These are phyloP conservation scores for Apiospora pterosperma DNA, from an alignment of 2,329 filamentous ascomycete species.

Conservation along the genomic window DNA sequence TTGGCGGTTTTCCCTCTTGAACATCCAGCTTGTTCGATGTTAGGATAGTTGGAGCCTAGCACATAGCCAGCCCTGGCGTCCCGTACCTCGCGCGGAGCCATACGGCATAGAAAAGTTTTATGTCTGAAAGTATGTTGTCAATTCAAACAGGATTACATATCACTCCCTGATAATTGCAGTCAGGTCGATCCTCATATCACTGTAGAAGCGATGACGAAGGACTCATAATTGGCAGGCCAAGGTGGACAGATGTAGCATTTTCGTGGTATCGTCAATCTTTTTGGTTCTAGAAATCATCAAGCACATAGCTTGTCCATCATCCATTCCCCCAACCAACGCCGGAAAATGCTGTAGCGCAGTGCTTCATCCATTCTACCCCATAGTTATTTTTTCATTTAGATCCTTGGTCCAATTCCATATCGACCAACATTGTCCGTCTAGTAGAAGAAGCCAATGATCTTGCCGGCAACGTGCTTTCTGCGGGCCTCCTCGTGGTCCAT, in stretches of 20 bases:
- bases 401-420: constrained; percentile 9
- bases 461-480: constrained; percentile 98
- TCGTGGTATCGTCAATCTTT: constrained; percentile 6
- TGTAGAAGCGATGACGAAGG: not conserved
- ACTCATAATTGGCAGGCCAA: not conserved
- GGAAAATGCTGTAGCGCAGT: constrained; percentile 22
- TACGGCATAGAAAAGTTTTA: too few relatives aligned
- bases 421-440: constrained; percentile 43
- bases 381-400: constrained; percentile 12
- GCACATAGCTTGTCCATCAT: constrained; percentile 17
- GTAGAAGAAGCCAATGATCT: constrained; percentile 99
- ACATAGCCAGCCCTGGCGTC: too few relatives aligned
- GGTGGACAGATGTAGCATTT: constrained; percentile 2
- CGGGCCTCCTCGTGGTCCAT: constrained; percentile 99
- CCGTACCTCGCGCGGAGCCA: too few relatives aligned
- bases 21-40: not conserved
- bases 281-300: constrained; percentile 3
- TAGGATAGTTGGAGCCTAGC: not conserved
- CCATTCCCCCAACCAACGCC: constrained; percentile 23
- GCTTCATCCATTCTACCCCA: not conserved
- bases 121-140: too few relatives aligned
- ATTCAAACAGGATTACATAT: too few relatives aligned
- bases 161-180: too few relatives aligned
- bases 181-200: not conserved
- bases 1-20: not conserved